Evolutionary conservation across 2,329 filamentous ascomycete genomes (phyloP).

Genomic region (Tricladium varicosporioides): DNA sequence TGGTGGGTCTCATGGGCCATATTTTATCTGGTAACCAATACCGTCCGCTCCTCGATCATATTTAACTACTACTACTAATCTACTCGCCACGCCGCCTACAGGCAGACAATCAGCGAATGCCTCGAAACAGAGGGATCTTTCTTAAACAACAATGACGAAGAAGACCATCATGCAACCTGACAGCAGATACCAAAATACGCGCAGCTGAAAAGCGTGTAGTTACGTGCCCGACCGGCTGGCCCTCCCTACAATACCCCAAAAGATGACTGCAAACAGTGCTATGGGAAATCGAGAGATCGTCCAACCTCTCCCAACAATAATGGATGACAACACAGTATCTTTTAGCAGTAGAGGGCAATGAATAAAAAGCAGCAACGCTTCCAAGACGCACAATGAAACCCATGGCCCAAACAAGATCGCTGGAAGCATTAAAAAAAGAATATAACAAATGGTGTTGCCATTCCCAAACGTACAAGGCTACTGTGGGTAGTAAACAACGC

Average conservation of each 20-base stretch:
- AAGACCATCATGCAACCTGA: conserved; percentile 25
- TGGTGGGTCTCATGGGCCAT: too few relatives aligned
- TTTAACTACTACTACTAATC: conserved; percentile 23
- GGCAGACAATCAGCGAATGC: conserved; percentile 16
- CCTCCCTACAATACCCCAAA: conserved; percentile 13
- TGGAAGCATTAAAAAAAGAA: conserved; percentile 31
- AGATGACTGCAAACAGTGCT: conserved; percentile 14
- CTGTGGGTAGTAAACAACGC: conserved; percentile 61
- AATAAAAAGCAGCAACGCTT: conserved; percentile 24
- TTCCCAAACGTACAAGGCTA: conserved; percentile 36
- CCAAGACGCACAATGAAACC: conserved; percentile 30
- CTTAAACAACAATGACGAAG: conserved; percentile 29
- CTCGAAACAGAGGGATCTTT: conserved; percentile 22
- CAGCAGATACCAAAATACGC: conserved; percentile 19
- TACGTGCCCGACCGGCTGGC: conserved; percentile 7
- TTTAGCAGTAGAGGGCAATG: conserved; percentile 20
- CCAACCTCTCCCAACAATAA: conserved; percentile 19
- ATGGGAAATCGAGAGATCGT: conserved; percentile 11
- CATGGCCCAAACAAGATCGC: conserved; percentile 27
- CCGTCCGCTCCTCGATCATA: conserved; percentile 15
- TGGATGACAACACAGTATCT: conserved; percentile 21
- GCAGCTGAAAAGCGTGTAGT: conserved; percentile 26
- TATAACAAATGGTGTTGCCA: conserved; percentile 23
- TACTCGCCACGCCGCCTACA: conserved; percentile 14
- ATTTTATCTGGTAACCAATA: conserved; percentile 10